phyloP scores from a whole-genome alignment of 2,329 filamentous ascomycete species.

The Talaromyces sp. region DNA sequence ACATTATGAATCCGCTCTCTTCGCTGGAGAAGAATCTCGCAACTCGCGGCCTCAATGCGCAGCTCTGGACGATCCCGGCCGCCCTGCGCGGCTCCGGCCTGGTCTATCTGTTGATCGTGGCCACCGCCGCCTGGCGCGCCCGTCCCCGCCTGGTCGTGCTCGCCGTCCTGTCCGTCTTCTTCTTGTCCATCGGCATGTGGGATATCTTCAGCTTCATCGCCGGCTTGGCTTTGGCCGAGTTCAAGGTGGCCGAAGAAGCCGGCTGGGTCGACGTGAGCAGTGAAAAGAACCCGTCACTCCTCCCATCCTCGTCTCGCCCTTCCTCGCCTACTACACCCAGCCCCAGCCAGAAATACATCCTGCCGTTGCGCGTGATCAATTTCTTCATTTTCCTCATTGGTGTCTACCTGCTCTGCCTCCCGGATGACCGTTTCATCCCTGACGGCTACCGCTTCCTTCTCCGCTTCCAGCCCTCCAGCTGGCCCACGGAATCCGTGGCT shows the following conservation, averaged over 20 bases:
- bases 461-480: slow-evolving; percentile 1
- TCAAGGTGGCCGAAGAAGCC: slow-evolving; percentile 3
- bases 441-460: slow-evolving; percentile 1
- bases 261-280: neutral
- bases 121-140: slow-evolving; percentile 1
- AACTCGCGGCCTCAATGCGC: slow-evolving; percentile 14
- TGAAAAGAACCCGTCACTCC: neutral
- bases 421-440: slow-evolving; percentile 1
- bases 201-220: slow-evolving; percentile 6
- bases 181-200: slow-evolving; percentile 4
- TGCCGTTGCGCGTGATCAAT: neutral
- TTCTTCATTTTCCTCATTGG: slow-evolving; percentile 1
- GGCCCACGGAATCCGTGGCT: neutral
- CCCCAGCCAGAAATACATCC: neutral
- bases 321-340: neutral
- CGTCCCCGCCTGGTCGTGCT: neutral
- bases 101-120: slow-evolving; percentile 14
- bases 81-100: slow-evolving; percentile 19
- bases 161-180: neutral
- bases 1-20: slow-evolving; percentile 1
- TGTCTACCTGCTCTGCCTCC: slow-evolving; percentile 6
- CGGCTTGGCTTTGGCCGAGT: slow-evolving; percentile 4
- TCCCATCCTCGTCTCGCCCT: neutral
- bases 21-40: neutral
- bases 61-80: slow-evolving; percentile 23